Evolutionary conservation across 768 basidiomycete species (phyloP).

Genomic region (Pleurotus citrinopileatus): DNA sequence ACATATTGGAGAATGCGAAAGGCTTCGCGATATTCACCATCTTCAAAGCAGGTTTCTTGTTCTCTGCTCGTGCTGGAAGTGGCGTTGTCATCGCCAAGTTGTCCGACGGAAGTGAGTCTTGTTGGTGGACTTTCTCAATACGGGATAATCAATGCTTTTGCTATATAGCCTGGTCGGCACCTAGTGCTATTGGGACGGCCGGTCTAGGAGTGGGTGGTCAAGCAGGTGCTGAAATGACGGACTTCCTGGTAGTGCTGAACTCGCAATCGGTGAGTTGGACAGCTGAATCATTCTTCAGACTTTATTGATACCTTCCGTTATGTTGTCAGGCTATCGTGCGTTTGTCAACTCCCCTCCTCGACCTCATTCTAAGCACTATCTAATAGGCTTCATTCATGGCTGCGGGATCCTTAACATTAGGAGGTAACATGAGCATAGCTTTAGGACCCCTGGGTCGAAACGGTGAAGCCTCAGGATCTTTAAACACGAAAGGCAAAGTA

Average conservation of each 20-base stretch:
- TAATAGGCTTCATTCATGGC: conserved; percentile 85
- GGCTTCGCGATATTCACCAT: conserved; percentile 92
- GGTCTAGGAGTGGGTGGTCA: conserved; percentile 88
- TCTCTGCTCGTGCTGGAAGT: conserved; percentile 81
- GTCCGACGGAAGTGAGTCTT: conserved; percentile 70
- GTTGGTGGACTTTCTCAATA: background rate
- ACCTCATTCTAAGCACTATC: background rate
- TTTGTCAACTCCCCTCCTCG: conserved; percentile 11
- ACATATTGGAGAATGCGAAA: conserved; percentile 47
- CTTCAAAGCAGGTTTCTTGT: conserved; percentile 70
- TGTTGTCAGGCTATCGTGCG: conserved; percentile 59
- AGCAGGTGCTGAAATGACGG: conserved; percentile 83
- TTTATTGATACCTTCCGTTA: conserved; percentile 7
- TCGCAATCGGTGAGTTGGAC: conserved; percentile 58
- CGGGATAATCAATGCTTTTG: conserved; percentile 4
- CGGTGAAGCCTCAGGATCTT: conserved; percentile 83
- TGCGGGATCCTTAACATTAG: conserved; percentile 85
- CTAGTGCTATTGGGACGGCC: conserved; percentile 91
- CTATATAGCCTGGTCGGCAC: conserved; percentile 81
- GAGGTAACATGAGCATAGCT: conserved; percentile 87
- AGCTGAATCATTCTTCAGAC: conserved; percentile 9
- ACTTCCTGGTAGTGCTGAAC: conserved; percentile 89
- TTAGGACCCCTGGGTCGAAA: conserved; percentile 93
- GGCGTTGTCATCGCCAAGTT: conserved; percentile 88
- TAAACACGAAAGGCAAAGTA: conserved; percentile 83